These are phyloP conservation scores for Phtheirospermum japonicum DNA, from an alignment of 257 asterid genomes.

Conservation along the genomic window DNA sequence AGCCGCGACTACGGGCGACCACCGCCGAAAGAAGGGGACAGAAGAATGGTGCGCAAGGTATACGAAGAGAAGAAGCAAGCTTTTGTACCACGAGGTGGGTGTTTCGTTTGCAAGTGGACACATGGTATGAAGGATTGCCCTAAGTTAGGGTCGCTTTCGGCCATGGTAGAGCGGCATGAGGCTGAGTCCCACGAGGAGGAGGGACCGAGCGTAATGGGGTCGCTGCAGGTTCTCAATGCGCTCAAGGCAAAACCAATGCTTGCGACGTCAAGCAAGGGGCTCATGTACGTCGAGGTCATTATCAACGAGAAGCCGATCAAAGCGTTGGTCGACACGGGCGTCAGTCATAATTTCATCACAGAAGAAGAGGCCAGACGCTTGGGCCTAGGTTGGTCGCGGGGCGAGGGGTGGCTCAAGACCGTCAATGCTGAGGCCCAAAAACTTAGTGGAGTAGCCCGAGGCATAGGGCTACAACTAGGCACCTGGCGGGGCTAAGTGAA, in stretches of 20 bases:
- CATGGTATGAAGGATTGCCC: neutral
- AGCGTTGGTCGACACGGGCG: neutral
- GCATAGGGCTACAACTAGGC: neutral
- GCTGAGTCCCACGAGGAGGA: neutral
- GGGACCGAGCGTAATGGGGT: neutral
- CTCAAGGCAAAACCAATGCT: neutral
- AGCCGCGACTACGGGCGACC: no score
- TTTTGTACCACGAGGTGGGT: neutral
- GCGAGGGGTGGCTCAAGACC: neutral
- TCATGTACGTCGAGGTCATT: neutral
- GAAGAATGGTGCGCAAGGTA: no score
- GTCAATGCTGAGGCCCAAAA: neutral
- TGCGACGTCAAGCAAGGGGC: neutral
- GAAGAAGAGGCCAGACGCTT: neutral
- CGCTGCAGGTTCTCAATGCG: neutral
- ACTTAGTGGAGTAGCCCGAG: neutral
- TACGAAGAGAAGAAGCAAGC: neutral
- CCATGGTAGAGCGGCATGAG: neutral
- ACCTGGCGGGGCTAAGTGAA: constrained; percentile 10
- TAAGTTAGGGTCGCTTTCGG: neutral
- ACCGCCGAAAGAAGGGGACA: no score
- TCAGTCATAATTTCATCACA: neutral
- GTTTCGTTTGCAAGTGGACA: neutral
- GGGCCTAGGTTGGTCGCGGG: neutral
- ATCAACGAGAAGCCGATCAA: neutral